Evolutionary conservation across 805 yeast genomes (phyloP), one percentile per base, ranked within the genome.

Genomic region (Wickerhamiella qilinensis): DNA sequence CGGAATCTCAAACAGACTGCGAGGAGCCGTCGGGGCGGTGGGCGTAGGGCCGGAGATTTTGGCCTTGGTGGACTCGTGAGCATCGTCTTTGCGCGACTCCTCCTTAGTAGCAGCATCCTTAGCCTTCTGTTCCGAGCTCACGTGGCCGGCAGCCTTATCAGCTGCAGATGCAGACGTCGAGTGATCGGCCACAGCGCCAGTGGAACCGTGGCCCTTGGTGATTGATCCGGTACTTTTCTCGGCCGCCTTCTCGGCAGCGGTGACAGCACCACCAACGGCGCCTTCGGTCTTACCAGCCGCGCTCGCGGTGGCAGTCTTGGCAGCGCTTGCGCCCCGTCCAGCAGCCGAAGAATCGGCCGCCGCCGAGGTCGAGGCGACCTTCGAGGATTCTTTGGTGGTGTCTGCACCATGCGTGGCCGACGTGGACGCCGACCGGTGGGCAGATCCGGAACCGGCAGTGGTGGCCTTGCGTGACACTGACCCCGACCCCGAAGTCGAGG

Each of bases 1-100:
- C 28, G 30, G 43, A 49, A 59, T 62, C 20, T 34, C 19, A 20
- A 30, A 17, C 33, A 18, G 30, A 7, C 7, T 8, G 30, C n/a
- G 30, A 8, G 30, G 30, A 5, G 30, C 14, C 20, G 18, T 7
- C 33, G 6, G 16, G 17, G 14, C 15, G 27, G 35, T 4, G 35
- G 12, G 14, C 24, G 12, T 15, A 4, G 33, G 33, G 21, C 33
- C 21, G n/a, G 20, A 18, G 20, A 30, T 9, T 12, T 18, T 18
- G 8, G 19, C 33, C 12, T 22, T 22, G 25, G 25, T 22, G n/a
- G 17, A 8, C 17, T 15, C 30, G 15, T 28, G 30, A 7, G 8
- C n/a, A 7, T 7, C 30, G 15, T 12, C 17, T 15, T 28, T 12
- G n/a, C 15, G n/a, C n/a, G n/a, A n/a, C n/a, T n/a, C n/a, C n/a